Evolutionary conservation across 2,329 filamentous ascomycete genomes (phyloP), one percentile per base, ranked within the genome.

Genomic region (Biscogniauxia sp.): DNA sequence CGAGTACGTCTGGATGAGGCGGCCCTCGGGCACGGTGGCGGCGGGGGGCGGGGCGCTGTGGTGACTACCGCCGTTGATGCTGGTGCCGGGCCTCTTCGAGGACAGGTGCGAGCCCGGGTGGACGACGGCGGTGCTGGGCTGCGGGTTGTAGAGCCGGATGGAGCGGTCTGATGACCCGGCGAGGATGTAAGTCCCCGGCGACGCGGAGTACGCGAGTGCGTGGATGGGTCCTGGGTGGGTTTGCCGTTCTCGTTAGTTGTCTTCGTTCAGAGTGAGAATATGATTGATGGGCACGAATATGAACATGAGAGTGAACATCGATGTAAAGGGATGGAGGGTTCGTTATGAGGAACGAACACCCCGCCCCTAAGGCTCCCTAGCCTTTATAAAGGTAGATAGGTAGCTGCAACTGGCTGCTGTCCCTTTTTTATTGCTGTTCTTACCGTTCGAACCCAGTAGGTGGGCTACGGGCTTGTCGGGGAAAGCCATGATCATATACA

Each of bases 161-260:
- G 86, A 84, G 64, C 93, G 91, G 81, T 97, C 94, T 56, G 91
- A 85, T 37, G 89, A 92, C 70, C 94, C 93, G 41, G 92, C 93
- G 61, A 98, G 85, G 73, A 97, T 84, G 72, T 92, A 92, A 3
- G 88, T 89, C 50, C 88, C 89, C 17, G 89, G 86, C 13, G 84
- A 86, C 62, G 88, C 85, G 57, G 89, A 92, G 77, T 92, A 92
- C 56, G 85, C 80, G 57, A 92, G 80, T 54, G 89, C 85, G 73
- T 92, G 90, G 55, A 92, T 82, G 41, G 90, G 88, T 61, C 87
- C 88, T 91, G 69, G 26, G 50, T 55, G 50, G 60, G 51, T 37
- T 56, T 54, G 20, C 9, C 28, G 28, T 23, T 5, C 19, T 55
- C 56, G 41, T 59, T 32, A 61, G 64, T 50, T 28, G 13, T 28